These are phyloP conservation scores for Dalbergia cochinchinensis DNA, from an alignment of 306 rosid species.

Conservation along the genomic window DNA sequence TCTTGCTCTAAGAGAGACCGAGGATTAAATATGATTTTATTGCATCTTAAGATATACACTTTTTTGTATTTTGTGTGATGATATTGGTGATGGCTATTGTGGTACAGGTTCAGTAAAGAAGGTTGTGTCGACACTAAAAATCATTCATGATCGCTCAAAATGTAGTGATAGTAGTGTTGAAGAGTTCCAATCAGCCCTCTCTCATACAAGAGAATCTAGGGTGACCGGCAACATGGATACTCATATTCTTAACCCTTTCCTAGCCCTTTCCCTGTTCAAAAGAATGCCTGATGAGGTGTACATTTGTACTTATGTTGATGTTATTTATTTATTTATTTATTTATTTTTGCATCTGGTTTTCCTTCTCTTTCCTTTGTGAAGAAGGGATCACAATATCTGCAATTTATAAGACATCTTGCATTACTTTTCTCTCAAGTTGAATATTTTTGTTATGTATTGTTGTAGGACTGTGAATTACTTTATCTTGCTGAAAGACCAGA, in stretches of 20 bases:
- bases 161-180: conserved; percentile 57
- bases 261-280: conserved; percentile 72
- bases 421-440: conserved; percentile 44
- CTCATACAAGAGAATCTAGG: conserved; percentile 63
- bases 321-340: conserved; percentile 34
- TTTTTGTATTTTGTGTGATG: conserved; percentile 27
- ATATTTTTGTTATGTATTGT: conserved; percentile 41
- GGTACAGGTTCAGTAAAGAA: conserved; percentile 78
- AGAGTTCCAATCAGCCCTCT: conserved; percentile 66
- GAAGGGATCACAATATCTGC: not conserved
- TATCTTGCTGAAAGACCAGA: conserved; percentile 84
- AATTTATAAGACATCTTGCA: conserved; percentile 17
- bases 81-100: conserved; percentile 39
- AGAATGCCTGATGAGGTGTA: conserved; percentile 79
- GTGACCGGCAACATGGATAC: conserved; percentile 42
- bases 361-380: not conserved
- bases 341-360: conserved; percentile 37
- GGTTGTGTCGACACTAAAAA: conserved; percentile 51
- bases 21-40: not conserved
- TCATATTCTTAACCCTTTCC: conserved; percentile 62
- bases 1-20: conserved; percentile 4
- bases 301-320: conserved; percentile 23
- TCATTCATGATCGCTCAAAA: conserved; percentile 70
- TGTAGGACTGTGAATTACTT: conserved; percentile 90
- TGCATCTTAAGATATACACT: conserved; percentile 32